These are phyloP conservation scores for Fusarium lateritium DNA, from an alignment of 2,329 filamentous ascomycete species.

Conservation along the genomic window DNA sequence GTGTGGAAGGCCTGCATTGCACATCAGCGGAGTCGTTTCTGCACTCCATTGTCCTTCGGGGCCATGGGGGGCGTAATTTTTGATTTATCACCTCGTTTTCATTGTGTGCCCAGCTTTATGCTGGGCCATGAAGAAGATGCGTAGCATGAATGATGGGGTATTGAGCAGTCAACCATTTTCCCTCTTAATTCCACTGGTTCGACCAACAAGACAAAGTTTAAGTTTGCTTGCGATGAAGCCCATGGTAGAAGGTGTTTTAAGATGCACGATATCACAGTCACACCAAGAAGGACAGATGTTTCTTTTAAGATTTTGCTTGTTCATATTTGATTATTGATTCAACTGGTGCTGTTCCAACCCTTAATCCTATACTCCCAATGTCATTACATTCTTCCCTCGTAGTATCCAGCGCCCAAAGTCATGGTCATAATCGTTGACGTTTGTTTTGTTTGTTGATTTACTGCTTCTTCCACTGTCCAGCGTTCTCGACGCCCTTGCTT, in stretches of 20 bases:
- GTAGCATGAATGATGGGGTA: neutral
- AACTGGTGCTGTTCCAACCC: neutral
- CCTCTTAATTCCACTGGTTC: no score
- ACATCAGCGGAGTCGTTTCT: slow-evolving; percentile 65
- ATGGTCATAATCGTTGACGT: neutral
- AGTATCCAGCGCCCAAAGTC: no score
- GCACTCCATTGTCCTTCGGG: slow-evolving; percentile 68
- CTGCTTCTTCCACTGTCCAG: slow-evolving; percentile 69
- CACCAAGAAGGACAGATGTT: neutral
- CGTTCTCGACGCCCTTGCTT: slow-evolving; percentile 69
- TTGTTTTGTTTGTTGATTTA: slow-evolving; percentile 15
- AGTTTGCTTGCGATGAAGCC: no score
- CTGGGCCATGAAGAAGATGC: slow-evolving; percentile 49
- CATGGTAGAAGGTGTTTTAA: no score
- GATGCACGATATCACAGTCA: neutral
- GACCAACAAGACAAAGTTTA: no score
- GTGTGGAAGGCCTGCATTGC: slow-evolving; percentile 68
- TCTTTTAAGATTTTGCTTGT: neutral
- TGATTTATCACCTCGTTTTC: slow-evolving; percentile 62
- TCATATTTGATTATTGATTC: neutral
- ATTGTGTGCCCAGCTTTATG: slow-evolving; percentile 58
- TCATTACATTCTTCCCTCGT: slow-evolving; percentile 12
- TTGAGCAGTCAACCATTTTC: no score
- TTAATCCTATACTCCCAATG: neutral
- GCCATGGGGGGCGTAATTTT: slow-evolving; percentile 69